Conservation (phyloP, 495 filamentous ascomycete species). For the Penicillium egyptiacum region DNA sequence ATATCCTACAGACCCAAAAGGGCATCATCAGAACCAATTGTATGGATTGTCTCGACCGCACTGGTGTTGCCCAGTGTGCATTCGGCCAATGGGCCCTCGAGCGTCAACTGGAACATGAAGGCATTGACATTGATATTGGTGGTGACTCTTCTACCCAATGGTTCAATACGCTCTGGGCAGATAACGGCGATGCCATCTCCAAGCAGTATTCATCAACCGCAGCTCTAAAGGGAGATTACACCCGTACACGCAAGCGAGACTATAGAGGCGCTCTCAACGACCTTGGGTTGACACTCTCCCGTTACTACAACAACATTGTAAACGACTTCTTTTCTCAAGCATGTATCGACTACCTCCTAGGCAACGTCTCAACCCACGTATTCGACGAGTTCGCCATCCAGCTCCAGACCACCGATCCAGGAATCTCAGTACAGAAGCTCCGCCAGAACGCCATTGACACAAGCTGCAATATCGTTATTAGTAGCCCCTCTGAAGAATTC, state of each 20-base stretch:
- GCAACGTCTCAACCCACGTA: conserved; percentile 75
- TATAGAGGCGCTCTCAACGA: conserved; percentile 93
- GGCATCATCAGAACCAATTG: conserved; percentile 89
- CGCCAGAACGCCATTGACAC: conserved; percentile 87
- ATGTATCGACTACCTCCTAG: conserved; percentile 90
- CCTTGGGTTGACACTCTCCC: conserved; percentile 78
- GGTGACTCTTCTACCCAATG: conserved; percentile 72
- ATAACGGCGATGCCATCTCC: conserved; percentile 72
- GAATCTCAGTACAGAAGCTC: conserved; percentile 77
- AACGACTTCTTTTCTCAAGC: conserved; percentile 96
- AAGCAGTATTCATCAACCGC: conserved; percentile 81
- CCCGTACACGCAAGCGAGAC: conserved; percentile 83
- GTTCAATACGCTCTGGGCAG: conserved; percentile 96
- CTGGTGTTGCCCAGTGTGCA: conserved; percentile 89
- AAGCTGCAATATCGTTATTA: conserved; percentile 78
- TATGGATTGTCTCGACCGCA: conserved; percentile 96
- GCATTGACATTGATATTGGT: conserved; percentile 67
- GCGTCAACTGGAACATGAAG: conserved; percentile 69
- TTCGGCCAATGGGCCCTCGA: conserved; percentile 77
- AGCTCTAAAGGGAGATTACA: conserved; percentile 94
- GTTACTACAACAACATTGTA: conserved; percentile 73
- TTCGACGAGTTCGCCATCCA: conserved; percentile 90
- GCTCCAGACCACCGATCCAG: conserved; percentile 85
- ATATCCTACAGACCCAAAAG: conserved; percentile 56
- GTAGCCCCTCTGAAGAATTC: conserved; percentile 78